Percentiles rank a stretch among this genome's conserved stretches.
phyloP scores from a whole-genome alignment of 1,284 basidiomycete genomes.

The Sanghuangporus baumii region DNA sequence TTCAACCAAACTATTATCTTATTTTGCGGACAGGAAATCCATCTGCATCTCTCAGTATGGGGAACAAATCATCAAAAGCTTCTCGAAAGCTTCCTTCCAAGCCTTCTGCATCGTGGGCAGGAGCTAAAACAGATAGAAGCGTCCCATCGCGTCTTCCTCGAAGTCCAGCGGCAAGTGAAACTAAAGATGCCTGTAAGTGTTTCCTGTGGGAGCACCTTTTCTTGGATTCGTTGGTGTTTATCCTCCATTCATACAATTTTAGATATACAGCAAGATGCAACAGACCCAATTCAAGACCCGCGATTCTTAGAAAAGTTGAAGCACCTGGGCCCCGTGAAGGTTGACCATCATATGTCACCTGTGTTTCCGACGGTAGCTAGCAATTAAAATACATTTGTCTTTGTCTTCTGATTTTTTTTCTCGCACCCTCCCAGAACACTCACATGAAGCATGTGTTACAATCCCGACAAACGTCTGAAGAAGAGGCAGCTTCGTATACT shows the following conservation, averaged over 20 bases:
- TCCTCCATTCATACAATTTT: constrained; percentile 27
- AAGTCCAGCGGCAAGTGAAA: constrained; percentile 42
- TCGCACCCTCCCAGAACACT: background rate
- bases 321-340: constrained; percentile 65
- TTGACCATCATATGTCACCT: constrained; percentile 60
- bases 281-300: constrained; percentile 65
- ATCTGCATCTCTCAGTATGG: constrained; percentile 43
- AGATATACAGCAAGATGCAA: constrained; percentile 26
- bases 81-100: constrained; percentile 57
- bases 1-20: too few species aligned
- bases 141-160: constrained; percentile 14
- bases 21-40: background rate
- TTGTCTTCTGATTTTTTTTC: too few species aligned
- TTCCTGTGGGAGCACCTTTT: background rate
- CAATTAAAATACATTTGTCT: too few species aligned
- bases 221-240: constrained; percentile 36
- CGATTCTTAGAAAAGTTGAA: constrained; percentile 70
- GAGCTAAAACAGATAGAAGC: constrained; percentile 35
- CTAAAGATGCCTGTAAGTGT: constrained; percentile 42
- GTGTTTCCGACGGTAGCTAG: constrained; percentile 21
- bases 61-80: constrained; percentile 62
- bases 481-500: constrained; percentile 22
- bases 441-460: constrained; percentile 43
- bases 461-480: constrained; percentile 49
- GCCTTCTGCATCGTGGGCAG: constrained; percentile 45